Evolutionary conservation across 2,329 filamentous ascomycete genomes (phyloP), one percentile per base, ranked within the genome.

Genomic region (Fusarium phyllophilum): DNA sequence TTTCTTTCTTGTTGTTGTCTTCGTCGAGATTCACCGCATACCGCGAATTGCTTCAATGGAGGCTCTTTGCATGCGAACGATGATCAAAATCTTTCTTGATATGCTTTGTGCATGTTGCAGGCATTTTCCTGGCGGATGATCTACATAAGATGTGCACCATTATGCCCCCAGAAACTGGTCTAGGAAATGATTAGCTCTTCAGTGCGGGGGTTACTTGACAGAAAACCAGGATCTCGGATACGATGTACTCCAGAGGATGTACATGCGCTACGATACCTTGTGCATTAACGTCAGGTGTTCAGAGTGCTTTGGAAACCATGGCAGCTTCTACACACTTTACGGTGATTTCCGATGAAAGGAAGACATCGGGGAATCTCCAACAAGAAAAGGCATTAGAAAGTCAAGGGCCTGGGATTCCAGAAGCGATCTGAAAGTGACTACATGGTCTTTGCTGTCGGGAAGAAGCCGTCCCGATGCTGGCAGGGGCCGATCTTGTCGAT

Each of bases 71-170:
- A 39, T 51, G 18, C 31, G 45, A 42, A 42, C 41, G 24, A 49
- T 29, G 22, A 70, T 51, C 38, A 24, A 38, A 34, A 36, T 24
- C 42, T 39, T 69, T 33, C 38, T 68, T 29, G 42, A 57, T 64
- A 51, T 54, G 39, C n/a, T 60, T n/a, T 41, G 29, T 62, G 60
- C 49, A 55, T 49, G 36, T 55, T 48, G 22, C 64, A 57, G 38
- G 49, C 60, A 68, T 68, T 68, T 51, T 48, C 56, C 60, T 56
- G 52, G 60, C 67, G 71, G 67, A 52, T 75, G 76, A 77, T 78
- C 76, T 76, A 66, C 76, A 78, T 77, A 78, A 78, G 76, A 78
- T 78, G 75, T 69, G 66, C 75, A 72, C 66, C 75, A 75, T 76
- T 68, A 77, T 67, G 63, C 66, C 72, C 52, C 70, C 39, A 57